Base-by-base conservation (phyloP, 805 yeast genomes). In the Middelhovenomyces tepae region DNA sequence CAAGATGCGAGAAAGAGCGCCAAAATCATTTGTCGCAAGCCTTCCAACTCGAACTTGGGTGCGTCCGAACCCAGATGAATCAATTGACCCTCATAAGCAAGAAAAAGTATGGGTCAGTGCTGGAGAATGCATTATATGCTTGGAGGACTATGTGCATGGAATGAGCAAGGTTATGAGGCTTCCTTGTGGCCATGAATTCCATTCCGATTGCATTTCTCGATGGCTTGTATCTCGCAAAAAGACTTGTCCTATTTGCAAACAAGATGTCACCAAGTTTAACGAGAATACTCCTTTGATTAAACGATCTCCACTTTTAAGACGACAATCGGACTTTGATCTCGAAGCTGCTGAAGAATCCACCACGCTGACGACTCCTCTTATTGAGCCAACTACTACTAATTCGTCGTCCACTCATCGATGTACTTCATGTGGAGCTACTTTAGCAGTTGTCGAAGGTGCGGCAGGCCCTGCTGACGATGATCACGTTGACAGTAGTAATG, bases 111-210 rank as follows among this genome's bases (percentile, higher is more conserved):
- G 62, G 62, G 58, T 54, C 31, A 64, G 69, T 1, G 54, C 75
- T 1, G 69, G 60, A 40, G 75, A 71, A 50, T 75, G 82, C 47
- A 69, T 73, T 16, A 73, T 75, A 16, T 75, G 82, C 44, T 60
- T 75, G 26, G 79, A 69, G 28, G 66, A 61, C 40, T 75, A 68
- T 44, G 53, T 57, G 7, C 65, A 67, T 10, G 63, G 71, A 20
- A 57, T 55, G 35, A 60, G 71, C 15, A 56, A 59, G 30, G 72
- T 75, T 13, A 59, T 74, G 55, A 58, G 65, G 15, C 57, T 75
- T 31, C 75, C 73, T 5, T 75, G 82, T 48, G 67, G 69, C 32
- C 82, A 75, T 50, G 71, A 73, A 40, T 75, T 65, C 54, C 82
- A 75, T 47, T 67, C 65, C 27, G 58, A 56, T 16, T 75, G 82